Evolutionary conservation across 129 eudicot genomes (phyloP).

Genomic region (Silybum marianum): DNA sequence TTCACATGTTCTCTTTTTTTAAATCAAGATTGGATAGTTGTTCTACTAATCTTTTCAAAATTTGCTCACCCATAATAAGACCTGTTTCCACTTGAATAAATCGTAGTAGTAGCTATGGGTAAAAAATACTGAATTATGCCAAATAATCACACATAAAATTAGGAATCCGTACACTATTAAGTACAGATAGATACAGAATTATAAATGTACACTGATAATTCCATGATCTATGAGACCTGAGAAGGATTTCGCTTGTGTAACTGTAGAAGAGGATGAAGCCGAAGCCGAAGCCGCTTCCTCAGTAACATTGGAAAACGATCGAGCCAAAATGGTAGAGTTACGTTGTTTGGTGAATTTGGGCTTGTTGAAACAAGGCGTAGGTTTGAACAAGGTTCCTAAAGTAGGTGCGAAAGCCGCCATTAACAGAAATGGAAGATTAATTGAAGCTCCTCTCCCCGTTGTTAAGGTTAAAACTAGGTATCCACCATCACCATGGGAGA

Average conservation of each 20-base stretch:
- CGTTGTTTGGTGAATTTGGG: slow-evolving; percentile 27
- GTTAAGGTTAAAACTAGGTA: background rate
- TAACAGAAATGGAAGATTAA: background rate
- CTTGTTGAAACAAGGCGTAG: slow-evolving; percentile 27
- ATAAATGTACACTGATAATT: slow-evolving; percentile 5
- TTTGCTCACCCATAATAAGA: background rate
- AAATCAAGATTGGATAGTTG: background rate
- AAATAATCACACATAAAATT: slow-evolving; percentile 6
- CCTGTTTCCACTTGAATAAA: background rate
- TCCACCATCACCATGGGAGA: background rate
- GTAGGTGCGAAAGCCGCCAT: slow-evolving; percentile 25
- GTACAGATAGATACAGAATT: slow-evolving; percentile 1
- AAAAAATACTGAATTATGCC: background rate
- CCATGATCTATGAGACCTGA: slow-evolving; percentile 34
- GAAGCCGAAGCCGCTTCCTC: slow-evolving; percentile 22
- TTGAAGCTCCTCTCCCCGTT: background rate
- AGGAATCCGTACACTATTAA: background rate
- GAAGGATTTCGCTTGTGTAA: slow-evolving; percentile 38
- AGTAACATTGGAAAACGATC: slow-evolving; percentile 30
- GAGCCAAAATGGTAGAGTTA: slow-evolving; percentile 34
- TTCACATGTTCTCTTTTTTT: too few species aligned
- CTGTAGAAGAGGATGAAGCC: slow-evolving; percentile 22
- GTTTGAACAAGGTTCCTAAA: slow-evolving; percentile 16
- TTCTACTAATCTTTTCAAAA: background rate
- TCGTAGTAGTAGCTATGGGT: background rate